Evolutionary conservation across 257 asterid species (phyloP), one percentile per base, ranked within the genome.

Genomic region (Rhazya stricta): DNA sequence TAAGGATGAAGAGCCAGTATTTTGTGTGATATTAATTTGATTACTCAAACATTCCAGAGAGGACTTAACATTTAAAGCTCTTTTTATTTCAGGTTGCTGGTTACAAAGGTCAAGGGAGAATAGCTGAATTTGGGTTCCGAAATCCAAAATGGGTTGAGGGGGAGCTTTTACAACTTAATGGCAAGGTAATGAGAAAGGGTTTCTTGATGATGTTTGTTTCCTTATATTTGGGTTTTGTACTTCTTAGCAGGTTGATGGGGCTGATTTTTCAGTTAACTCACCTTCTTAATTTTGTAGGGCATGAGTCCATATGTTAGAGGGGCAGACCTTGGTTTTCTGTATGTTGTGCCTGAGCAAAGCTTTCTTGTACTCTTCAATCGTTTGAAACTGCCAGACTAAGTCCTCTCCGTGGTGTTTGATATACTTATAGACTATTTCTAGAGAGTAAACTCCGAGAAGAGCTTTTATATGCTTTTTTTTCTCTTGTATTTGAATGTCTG

Each of bases 61-160:
- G 19, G 15, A 39, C 36, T 43, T 58, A 58, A 58, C 66, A 56
- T 27, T 11, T 27, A 3, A 27, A 29, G 66, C 9, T 48, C 36
- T 12, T 62, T n/a, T 54, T 79, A 21, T 77, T 76, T 69, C 83
- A 92, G 98, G 85, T 86, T 78, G 93, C 96, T 48, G 90, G 96
- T 77, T 92, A 89, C 88, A 89, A 77, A 76, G 98, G 97, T 77
- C 96, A 94, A 82, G 98, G 98, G 77, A 87, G 97, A 78, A 88
- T 91, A 19, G 97, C 97, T 37, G 97, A 94, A 76, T 87, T 84
- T 21, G 97, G 98, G 74, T 94, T 89, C 88, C 75, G 77, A 81
- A 92, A 91, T 66, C 93, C 96, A 29, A 88, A 84, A 81, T 94
- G 98, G 98, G 97, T 94, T 12, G 96, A 91, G 77, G 98, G 98